Base-by-base conservation (phyloP, 2,329 filamentous ascomycete species). In the Endocalyx cinctus region DNA sequence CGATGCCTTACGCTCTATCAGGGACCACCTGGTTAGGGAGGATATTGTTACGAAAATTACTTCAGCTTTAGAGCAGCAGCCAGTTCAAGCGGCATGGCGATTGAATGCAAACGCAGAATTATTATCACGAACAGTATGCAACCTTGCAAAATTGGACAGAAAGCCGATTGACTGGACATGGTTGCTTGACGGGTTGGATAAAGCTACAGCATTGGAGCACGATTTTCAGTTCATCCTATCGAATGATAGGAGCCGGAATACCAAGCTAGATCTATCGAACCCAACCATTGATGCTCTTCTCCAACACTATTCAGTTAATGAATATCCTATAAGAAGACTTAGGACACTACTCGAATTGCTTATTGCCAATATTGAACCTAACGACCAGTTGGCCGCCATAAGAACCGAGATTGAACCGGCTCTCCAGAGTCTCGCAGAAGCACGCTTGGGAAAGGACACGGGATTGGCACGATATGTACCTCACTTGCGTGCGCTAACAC, bases 151-250 rank as follows among this genome's bases (percentile, higher is more conserved):
- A 42, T 63, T 82, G 12, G 74, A 72, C 36, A 64, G 64, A 33
- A 71, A 67, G n/a, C 70, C 62, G 50, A 65, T 72, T 27, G 73
- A 81, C 33, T 74, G 74, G 69, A 70, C 70, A 2, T 68, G 68
- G 35, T 63, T 72, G 27, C 52, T 80, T 6, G 57, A 66, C 1
- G 74, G 69, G 27, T 42, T 54, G 5, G 73, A 74, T 54, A 73
- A 70, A 38, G 70, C 68, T 7, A 73, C 76, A 3, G 71, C 77
- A 2, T 60, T 83, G 13, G 77, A 84, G 42, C 72, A 82, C 46
- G 63, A 79, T 18, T 55, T 83, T 27, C 64, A 74, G 31, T 65
- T 74, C 25, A 65, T 69, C 28, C 52, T 65, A 14, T 55, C 63
- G 4, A 51, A 57, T 10, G 49, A 59, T 6, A 48, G 52, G 3